Conservation (phyloP, 2,329 filamentous ascomycete species). For the Trichoderma breve region DNA sequence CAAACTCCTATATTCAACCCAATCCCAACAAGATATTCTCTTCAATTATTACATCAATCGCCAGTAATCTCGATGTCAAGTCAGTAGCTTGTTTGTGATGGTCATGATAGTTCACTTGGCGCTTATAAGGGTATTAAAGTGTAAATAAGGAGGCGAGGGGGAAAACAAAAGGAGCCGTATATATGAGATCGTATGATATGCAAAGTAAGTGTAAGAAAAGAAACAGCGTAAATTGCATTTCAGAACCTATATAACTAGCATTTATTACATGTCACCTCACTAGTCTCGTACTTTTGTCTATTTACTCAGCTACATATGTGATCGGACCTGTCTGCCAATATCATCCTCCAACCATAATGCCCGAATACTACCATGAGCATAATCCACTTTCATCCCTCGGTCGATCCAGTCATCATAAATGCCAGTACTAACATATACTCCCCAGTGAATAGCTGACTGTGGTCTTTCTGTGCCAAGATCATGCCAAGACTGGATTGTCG, state of each 20-base stretch:
- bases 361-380: background rate
- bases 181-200: fast-evolving
- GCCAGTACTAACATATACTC: background rate
- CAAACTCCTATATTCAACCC: background rate
- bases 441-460: background rate
- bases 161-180: background rate
- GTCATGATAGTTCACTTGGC: too few species aligned
- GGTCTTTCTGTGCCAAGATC: background rate
- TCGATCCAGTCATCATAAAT: background rate
- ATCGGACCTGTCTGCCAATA: background rate
- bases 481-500: background rate
- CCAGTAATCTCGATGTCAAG: too few species aligned
- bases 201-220: background rate
- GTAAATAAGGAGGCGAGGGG: background rate
- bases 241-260: fast-evolving
- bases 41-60: background rate
- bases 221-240: background rate
- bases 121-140: background rate
- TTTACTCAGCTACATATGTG: background rate
- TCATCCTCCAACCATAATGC: background rate
- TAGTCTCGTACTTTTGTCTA: background rate
- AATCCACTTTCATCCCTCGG: background rate
- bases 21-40: background rate
- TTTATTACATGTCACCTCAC: background rate
- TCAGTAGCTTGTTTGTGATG: background rate